A percentile compares a stretch with the other conserved stretches of the same genome.
These are phyloP conservation scores for Monosporozyma aerobia DNA, from an alignment of 805 yeast genomes.

Conservation along the genomic window DNA sequence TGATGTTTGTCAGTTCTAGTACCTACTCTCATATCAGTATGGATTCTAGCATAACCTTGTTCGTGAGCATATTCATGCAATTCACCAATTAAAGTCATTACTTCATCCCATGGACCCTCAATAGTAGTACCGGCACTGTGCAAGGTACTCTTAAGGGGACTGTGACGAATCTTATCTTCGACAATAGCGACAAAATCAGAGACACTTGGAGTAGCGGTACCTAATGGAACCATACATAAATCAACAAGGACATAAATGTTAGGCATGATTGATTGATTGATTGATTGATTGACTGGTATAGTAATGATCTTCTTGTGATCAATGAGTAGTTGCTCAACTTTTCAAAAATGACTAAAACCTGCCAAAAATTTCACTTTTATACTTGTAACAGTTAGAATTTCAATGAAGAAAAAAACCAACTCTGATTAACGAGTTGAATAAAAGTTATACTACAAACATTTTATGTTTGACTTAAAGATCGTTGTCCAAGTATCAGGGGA, in stretches of 20 bases:
- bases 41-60: slow-evolving; percentile 68
- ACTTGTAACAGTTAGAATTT: neutral
- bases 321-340: neutral
- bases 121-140: slow-evolving; percentile 92
- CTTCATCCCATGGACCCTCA: slow-evolving; percentile 89
- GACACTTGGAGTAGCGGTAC: slow-evolving; percentile 69
- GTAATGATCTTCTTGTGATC: neutral
- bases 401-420: neutral
- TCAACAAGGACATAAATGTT: slow-evolving; percentile 68
- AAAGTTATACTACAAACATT: neutral
- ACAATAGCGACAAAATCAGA: slow-evolving; percentile 71
- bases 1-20: slow-evolving; percentile 72
- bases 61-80: slow-evolving; percentile 66
- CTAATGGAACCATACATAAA: slow-evolving; percentile 79
- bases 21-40: slow-evolving; percentile 80
- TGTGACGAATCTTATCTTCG: slow-evolving; percentile 52
- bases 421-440: neutral
- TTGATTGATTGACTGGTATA: neutral
- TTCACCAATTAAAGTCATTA: slow-evolving; percentile 67
- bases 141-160: slow-evolving; percentile 56
- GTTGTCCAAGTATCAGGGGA: neutral
- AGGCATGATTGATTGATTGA: slow-evolving; percentile 6
- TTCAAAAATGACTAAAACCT: neutral
- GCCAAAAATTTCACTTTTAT: neutral
- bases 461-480: no score